These are phyloP conservation scores for Macrophomina phaseolina DNA, from an alignment of 2,329 filamentous ascomycete genomes.

Conservation along the genomic window DNA sequence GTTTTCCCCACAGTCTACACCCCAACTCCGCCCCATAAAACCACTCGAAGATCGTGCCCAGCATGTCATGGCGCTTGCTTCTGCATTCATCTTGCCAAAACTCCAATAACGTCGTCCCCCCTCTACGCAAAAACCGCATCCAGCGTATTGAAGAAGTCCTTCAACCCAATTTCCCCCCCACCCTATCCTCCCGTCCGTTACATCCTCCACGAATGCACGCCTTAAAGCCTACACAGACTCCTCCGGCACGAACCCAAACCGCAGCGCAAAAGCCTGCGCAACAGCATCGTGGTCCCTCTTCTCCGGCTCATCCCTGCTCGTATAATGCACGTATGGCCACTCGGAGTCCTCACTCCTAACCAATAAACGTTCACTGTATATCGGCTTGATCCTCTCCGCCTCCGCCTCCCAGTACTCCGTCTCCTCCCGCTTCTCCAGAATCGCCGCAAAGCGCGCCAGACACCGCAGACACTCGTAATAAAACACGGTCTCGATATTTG, in stretches of 20 bases:
- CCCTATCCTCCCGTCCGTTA: slow-evolving; percentile 39
- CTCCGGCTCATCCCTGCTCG: slow-evolving; percentile 41
- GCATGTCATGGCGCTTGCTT: slow-evolving; percentile 56
- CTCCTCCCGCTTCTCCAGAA: neutral
- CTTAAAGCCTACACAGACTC: slow-evolving; percentile 36
- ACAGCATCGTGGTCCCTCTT: slow-evolving; percentile 47
- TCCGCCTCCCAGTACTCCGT: neutral
- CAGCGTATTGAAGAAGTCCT: slow-evolving; percentile 51
- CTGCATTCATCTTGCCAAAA: slow-evolving; percentile 54
- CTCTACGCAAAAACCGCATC: slow-evolving; percentile 52
- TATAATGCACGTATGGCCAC: slow-evolving; percentile 49
- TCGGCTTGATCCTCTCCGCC: neutral
- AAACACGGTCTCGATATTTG: slow-evolving; percentile 53
- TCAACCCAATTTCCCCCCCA: slow-evolving; percentile 49
- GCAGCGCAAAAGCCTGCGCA: slow-evolving; percentile 46
- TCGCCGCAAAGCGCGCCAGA: slow-evolving; percentile 37
- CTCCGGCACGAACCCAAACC: slow-evolving; percentile 41
- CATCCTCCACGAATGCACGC: slow-evolving; percentile 38
- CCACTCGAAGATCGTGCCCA: slow-evolving; percentile 57
- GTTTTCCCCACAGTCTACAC: slow-evolving; percentile 46
- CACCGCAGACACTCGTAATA: slow-evolving; percentile 51
- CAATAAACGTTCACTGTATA: neutral
- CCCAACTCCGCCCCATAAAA: slow-evolving; percentile 51
- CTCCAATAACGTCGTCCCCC: slow-evolving; percentile 52
- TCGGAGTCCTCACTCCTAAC: neutral